Evolutionary conservation across 257 asterid species (phyloP).

Genomic region (Fraxinus cuspidata): DNA sequence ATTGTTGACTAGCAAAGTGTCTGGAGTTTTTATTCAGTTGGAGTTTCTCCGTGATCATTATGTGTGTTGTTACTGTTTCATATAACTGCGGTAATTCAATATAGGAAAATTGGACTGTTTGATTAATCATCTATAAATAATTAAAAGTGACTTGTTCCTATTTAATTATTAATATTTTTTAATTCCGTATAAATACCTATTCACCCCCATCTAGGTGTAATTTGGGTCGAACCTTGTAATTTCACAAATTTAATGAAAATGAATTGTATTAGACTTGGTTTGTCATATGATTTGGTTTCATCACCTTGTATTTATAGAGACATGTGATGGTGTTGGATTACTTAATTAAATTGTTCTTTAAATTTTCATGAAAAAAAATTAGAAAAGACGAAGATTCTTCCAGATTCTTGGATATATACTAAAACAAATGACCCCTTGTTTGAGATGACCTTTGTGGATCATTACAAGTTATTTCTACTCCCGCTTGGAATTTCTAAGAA

Average conservation of each 20-base stretch:
- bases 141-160: too few species aligned
- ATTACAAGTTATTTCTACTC: not conserved
- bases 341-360: not conserved
- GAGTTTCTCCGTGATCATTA: too few species aligned
- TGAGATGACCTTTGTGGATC: conserved; percentile 21
- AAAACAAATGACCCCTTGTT: not conserved
- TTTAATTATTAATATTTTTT: too few species aligned
- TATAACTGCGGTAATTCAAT: too few species aligned
- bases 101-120: too few species aligned
- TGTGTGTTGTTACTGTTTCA: too few species aligned
- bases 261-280: not conserved
- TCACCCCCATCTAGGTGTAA: too few species aligned
- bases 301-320: not conserved
- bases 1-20: too few species aligned
- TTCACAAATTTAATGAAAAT: not conserved
- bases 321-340: not conserved
- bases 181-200: too few species aligned
- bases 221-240: too few species aligned
- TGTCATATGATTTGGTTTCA: not conserved
- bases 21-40: too few species aligned
- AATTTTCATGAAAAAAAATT: not conserved
- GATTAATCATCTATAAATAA: too few species aligned
- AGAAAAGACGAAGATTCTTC: conserved; percentile 26
- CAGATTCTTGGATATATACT: conserved; percentile 28
- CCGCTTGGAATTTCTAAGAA: conserved; percentile 10